These are phyloP conservation scores for Croton setiger DNA, from an alignment of 441 rosid species.

Conservation along the genomic window DNA sequence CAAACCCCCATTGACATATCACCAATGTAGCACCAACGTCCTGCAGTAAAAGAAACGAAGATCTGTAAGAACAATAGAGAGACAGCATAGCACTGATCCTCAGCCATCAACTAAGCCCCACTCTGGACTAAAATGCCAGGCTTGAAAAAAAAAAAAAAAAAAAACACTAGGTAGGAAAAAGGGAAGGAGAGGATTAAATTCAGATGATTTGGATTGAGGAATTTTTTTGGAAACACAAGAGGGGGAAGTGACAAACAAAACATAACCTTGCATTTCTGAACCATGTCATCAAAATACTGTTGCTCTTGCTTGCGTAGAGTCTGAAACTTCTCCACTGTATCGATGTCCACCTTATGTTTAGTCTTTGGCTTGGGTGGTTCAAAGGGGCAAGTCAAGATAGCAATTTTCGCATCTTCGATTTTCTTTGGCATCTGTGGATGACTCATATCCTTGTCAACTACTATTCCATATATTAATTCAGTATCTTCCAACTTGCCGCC, in stretches of 20 bases:
- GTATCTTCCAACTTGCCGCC: conserved; percentile 93
- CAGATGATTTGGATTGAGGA: conserved; percentile 5
- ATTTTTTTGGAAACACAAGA: neutral
- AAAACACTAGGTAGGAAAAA: neutral
- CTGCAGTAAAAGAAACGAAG: conserved; percentile 32
- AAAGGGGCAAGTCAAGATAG: conserved; percentile 94
- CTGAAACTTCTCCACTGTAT: conserved; percentile 93
- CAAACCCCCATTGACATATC: conserved; percentile 99
- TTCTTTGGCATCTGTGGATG: conserved; percentile 98
- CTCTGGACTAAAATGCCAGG: neutral
- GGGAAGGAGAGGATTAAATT: neutral
- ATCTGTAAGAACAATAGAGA: neutral
- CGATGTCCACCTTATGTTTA: conserved; percentile 98
- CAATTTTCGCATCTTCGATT: conserved; percentile 92
- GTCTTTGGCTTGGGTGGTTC: conserved; percentile 99
- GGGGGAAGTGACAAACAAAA: neutral
- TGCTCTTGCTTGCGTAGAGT: conserved; percentile 85
- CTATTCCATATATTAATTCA: conserved; percentile 79
- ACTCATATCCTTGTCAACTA: conserved; percentile 93
- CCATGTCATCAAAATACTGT: conserved; percentile 97
- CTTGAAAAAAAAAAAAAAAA: neutral
- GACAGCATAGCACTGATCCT: neutral
- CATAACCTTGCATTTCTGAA: conserved; percentile 90
- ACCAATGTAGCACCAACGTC: conserved; percentile 98
- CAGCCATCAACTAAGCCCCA: neutral